Conservation (phyloP, 2,329 filamentous ascomycete species). For the Phialophora chinensis region DNA sequence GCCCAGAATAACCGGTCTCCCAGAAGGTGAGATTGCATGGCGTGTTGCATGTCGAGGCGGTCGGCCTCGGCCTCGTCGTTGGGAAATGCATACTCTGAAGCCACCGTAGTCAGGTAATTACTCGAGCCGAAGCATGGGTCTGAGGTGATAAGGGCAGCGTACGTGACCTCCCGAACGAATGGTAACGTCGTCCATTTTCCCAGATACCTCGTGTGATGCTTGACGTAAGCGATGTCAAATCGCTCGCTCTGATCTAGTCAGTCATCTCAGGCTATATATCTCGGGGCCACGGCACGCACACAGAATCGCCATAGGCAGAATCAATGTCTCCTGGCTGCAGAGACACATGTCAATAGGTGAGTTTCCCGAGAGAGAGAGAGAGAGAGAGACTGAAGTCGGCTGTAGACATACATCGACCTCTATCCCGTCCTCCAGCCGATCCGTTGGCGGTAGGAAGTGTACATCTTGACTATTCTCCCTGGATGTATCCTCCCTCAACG, state of each 20-base stretch:
- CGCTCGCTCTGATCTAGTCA: constrained; percentile 16
- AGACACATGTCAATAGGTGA: background rate
- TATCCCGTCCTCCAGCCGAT: constrained; percentile 9
- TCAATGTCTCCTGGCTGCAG: constrained; percentile 17
- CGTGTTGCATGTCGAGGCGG: constrained; percentile 35
- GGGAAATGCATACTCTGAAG: constrained; percentile 33
- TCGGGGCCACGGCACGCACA: constrained; percentile 2
- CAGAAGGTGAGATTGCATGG: constrained; percentile 43
- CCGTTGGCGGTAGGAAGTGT: background rate
- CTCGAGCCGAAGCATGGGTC: background rate
- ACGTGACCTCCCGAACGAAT: constrained; percentile 23
- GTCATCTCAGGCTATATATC: background rate
- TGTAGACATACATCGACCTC: constrained; percentile 24
- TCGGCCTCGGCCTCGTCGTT: constrained; percentile 55
- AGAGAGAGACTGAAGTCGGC: background rate
- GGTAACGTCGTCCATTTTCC: constrained; percentile 30
- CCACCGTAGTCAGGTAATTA: background rate
- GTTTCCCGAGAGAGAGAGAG: no score
- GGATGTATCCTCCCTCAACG: background rate
- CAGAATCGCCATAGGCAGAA: constrained; percentile 28
- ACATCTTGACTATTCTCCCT: background rate
- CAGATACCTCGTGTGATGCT: constrained; percentile 23
- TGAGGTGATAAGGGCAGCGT: background rate
- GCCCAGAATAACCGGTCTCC: constrained; percentile 47
- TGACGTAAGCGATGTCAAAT: constrained; percentile 26